Percentiles rank a stretch among this genome's conserved stretches.
Conservation (phyloP, 208 protist genomes). For the Wallacemonas sp. region DNA sequence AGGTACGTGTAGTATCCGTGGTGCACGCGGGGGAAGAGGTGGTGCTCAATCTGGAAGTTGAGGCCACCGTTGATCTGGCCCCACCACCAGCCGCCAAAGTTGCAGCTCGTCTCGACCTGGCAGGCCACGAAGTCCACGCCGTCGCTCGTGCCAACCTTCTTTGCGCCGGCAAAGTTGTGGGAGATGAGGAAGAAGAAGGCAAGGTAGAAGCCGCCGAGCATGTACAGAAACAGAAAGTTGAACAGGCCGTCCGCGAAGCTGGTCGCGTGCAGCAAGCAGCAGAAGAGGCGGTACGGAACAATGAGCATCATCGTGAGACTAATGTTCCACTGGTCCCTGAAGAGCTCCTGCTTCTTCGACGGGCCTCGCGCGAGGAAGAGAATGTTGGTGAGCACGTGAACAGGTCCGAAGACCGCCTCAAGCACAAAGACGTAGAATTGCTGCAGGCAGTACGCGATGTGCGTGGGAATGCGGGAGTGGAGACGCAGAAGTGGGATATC, state of each 20-base stretch:
- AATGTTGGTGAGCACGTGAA: conserved; percentile 68
- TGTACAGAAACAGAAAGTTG: conserved; percentile 62
- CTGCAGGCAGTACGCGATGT: conserved; percentile 67
- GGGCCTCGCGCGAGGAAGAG: conserved; percentile 59
- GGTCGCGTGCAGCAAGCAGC: conserved; percentile 58
- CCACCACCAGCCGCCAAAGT: conserved; percentile 79
- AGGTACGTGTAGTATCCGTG: conserved; percentile 81
- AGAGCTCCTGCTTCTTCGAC: conserved; percentile 50
- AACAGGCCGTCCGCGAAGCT: conserved; percentile 39
- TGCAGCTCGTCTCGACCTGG: conserved; percentile 75
- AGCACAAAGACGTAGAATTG: conserved; percentile 77
- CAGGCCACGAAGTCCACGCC: conserved; percentile 59
- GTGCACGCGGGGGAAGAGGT: conserved; percentile 85
- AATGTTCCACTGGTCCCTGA: conserved; percentile 58
- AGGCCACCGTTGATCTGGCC: conserved; percentile 79
- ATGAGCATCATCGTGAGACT: conserved; percentile 57
- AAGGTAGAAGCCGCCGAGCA: conserved; percentile 76
- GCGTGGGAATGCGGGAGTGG: conserved; percentile 56
- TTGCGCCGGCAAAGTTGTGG: conserved; percentile 76
- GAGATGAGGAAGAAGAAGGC: conserved; percentile 85
- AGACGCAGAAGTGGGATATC: conserved; percentile 75
- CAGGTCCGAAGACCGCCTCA: conserved; percentile 67
- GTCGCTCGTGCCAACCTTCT: conserved; percentile 60
- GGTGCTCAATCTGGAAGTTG: conserved; percentile 91
- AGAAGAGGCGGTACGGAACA: conserved; percentile 52